phyloP scores from a whole-genome alignment of 2,329 filamentous ascomycete genomes.

The Plenodomus tracheiphilus region DNA sequence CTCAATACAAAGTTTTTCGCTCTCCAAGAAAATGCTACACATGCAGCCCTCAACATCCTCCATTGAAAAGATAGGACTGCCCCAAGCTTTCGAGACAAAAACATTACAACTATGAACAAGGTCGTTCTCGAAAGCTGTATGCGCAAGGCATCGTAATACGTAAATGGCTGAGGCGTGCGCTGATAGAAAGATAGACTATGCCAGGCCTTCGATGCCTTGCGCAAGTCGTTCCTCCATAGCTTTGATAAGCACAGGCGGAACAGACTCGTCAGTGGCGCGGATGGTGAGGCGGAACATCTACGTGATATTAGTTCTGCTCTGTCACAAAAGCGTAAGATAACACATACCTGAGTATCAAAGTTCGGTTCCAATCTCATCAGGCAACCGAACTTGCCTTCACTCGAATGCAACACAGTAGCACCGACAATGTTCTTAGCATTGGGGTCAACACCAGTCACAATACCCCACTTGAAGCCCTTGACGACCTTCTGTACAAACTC shows the following conservation, averaged over 20 bases:
- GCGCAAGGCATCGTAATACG: background rate
- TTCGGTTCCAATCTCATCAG: conserved; percentile 93
- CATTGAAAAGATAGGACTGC: too few species aligned
- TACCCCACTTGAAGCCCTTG: conserved; percentile 85
- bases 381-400: conserved; percentile 89
- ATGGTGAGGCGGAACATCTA: conserved; percentile 97
- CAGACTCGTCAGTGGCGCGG: conserved; percentile 86
- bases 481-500: conserved; percentile 73
- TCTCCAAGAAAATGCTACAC: background rate
- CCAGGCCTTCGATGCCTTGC: conserved; percentile 50
- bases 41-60: too few species aligned
- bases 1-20: background rate
- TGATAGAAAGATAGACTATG: conserved; percentile 7
- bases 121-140: background rate
- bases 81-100: background rate
- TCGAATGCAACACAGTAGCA: conserved; percentile 81
- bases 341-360: conserved; percentile 80
- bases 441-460: conserved; percentile 84
- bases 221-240: conserved; percentile 84
- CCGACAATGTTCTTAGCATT: conserved; percentile 94
- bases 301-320: conserved; percentile 16
- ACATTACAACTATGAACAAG: background rate
- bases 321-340: background rate
- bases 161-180: background rate
- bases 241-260: conserved; percentile 78